These are phyloP conservation scores for Echinosophora koreensis DNA, from an alignment of 306 rosid genomes.

Conservation along the genomic window DNA sequence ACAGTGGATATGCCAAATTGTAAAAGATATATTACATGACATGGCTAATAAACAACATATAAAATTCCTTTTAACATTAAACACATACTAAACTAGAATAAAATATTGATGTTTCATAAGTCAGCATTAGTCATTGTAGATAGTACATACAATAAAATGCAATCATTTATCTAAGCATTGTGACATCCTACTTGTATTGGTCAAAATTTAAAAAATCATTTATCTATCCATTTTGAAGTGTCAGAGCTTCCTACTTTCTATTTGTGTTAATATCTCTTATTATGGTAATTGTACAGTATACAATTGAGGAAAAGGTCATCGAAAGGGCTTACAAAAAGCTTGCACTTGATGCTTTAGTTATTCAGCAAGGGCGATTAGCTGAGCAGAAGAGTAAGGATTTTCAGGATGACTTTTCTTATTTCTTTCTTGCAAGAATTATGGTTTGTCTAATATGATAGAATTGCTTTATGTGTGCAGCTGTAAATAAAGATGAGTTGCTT, in stretches of 20 bases:
- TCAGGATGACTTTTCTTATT: neutral
- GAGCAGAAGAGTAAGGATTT: conserved; percentile 86
- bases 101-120: neutral
- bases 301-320: conserved; percentile 96
- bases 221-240: neutral
- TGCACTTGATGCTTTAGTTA: conserved; percentile 99
- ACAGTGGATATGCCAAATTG: neutral
- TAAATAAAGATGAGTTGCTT: conserved; percentile 94
- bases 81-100: conserved; percentile 1
- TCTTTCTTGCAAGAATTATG: neutral
- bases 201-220: neutral
- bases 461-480: conserved; percentile 69
- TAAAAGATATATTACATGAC: neutral
- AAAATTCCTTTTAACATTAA: neutral
- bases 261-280: conserved; percentile 13
- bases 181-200: conserved; percentile 15
- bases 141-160: conserved; percentile 1
- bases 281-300: conserved; percentile 62
- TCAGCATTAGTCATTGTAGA: neutral
- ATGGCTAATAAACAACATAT: neutral
- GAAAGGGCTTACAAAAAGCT: conserved; percentile 99
- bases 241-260: conserved; percentile 29
- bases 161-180: conserved; percentile 1
- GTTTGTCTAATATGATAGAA: conserved; percentile 22
- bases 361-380: conserved; percentile 98